Base-by-base conservation (phyloP, 306 rosid species). In the Lathyrus sativus region DNA sequence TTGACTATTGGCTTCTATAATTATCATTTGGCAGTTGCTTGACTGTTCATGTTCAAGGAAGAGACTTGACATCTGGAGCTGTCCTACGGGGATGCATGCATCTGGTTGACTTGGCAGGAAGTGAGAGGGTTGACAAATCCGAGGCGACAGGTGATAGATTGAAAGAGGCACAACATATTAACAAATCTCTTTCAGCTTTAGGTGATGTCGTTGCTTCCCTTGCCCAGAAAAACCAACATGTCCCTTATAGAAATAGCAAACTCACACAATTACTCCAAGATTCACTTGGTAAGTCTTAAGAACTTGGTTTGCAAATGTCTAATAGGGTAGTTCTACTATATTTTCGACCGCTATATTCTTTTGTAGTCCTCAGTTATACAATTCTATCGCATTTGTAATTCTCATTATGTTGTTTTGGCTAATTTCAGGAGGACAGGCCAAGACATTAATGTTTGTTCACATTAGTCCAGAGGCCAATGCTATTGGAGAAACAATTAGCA, bases 21-120 rank as follows among this genome's bases (percentile, higher is more conserved):
- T 76, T 62, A 51, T 81, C 59, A 51, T 79, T 71, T 85, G 74
- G 73, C 87, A 92, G 98, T 78, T 92, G 98, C 85, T 83, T 92
- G 90, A 89, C 96, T 35, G 98, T 92, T 82, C 98, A 92, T 45
- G 83, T 92, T 83, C 98, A 92, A 89, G 98, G 98, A 79, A 83
- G 88, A 79, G 93, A 92, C 81, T 85, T 92, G 87, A 86, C 98
- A 19, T 85, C 96, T 10, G 98, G 96, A 48, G 17, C 81, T 67
- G 72, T 70, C 39, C 81, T 88, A 50, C 93, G 91, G 7, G 98
- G 98, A 48, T 89, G 96, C 78, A 88, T 92, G 98, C 98, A 92
- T 85, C 86, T 92, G 44, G 98, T 92, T 72, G 98, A 92, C 78
- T 77, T 92, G 66, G 98, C 98, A 3, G 98, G 98, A 70, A 92